Conservation (phyloP, 2,329 filamentous ascomycete species). For the Fusarium decemcellulare region DNA sequence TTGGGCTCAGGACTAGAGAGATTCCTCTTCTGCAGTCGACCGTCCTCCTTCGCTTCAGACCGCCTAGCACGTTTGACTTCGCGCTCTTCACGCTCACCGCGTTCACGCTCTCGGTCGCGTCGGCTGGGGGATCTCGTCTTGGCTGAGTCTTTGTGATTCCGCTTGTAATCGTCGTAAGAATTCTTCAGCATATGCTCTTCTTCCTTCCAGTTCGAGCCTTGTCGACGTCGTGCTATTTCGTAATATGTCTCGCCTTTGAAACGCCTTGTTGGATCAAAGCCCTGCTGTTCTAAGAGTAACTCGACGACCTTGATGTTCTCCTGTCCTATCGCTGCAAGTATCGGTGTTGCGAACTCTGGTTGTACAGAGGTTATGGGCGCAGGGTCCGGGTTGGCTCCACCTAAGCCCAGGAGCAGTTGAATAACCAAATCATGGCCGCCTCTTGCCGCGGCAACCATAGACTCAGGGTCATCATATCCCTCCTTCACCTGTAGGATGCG, state of each 20-base stretch:
- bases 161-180: constrained; percentile 77
- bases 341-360: constrained; percentile 87
- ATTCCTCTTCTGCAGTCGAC: constrained; percentile 60
- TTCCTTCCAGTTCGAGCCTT: constrained; percentile 90
- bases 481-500: constrained; percentile 74
- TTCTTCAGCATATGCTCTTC: constrained; percentile 87
- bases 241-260: constrained; percentile 86
- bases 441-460: constrained; percentile 90
- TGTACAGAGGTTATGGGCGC: constrained; percentile 71
- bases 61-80: constrained; percentile 61
- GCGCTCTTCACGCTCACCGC: constrained; percentile 58
- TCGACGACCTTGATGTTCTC: constrained; percentile 88
- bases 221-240: constrained; percentile 86
- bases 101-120: constrained; percentile 59
- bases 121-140: constrained; percentile 67
- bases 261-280: constrained; percentile 86
- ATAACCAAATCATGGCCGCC: constrained; percentile 92
- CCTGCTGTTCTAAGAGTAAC: constrained; percentile 80
- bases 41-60: constrained; percentile 62
- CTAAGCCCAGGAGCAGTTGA: constrained; percentile 80
- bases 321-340: constrained; percentile 93
- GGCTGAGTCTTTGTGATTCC: constrained; percentile 61
- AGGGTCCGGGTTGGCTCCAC: constrained; percentile 77
- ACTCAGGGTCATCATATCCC: constrained; percentile 81
- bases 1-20: constrained; percentile 64